phyloP scores from a whole-genome alignment of 129 eudicot species.

The Oenanthe sinensis region DNA sequence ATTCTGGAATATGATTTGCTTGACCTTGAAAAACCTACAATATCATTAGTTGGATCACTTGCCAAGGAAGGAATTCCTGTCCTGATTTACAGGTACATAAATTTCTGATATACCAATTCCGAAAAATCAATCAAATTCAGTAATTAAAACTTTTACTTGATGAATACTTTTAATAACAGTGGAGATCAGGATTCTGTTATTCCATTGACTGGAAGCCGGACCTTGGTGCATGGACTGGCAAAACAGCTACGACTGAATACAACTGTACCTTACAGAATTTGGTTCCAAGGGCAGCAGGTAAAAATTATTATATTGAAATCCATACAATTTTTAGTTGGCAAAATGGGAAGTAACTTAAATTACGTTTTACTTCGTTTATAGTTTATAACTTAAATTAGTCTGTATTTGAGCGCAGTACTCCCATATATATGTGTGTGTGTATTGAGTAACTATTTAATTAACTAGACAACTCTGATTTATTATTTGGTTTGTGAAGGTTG shows the following conservation, averaged over 20 bases:
- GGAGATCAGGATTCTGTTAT: slow-evolving; percentile 86
- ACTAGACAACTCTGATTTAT: background rate
- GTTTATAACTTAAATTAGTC: background rate
- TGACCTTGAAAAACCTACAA: slow-evolving; percentile 65
- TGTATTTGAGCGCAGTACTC: too few relatives aligned
- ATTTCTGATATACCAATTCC: background rate
- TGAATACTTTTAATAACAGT: slow-evolving; percentile 15
- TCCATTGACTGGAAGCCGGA: slow-evolving; percentile 67
- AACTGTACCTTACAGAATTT: slow-evolving; percentile 57
- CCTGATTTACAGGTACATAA: slow-evolving; percentile 57
- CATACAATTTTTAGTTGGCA: background rate
- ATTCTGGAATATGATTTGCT: slow-evolving; percentile 62
- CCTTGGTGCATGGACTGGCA: slow-evolving; percentile 55
- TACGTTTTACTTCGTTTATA: background rate
- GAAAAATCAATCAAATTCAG: background rate
- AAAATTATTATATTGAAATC: background rate
- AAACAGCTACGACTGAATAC: slow-evolving; percentile 44
- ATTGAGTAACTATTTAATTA: too few relatives aligned
- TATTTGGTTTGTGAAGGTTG: slow-evolving; percentile 21
- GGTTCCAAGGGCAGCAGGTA: slow-evolving; percentile 76
- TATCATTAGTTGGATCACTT: slow-evolving; percentile 56
- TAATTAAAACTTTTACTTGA: background rate
- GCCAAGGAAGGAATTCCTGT: slow-evolving; percentile 58
- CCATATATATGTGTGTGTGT: too few relatives aligned
- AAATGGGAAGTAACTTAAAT: background rate